Evolutionary conservation across 768 basidiomycete species (phyloP), one percentile per base, ranked within the genome.

Genomic region (Lactifluus hygrophoroides): DNA sequence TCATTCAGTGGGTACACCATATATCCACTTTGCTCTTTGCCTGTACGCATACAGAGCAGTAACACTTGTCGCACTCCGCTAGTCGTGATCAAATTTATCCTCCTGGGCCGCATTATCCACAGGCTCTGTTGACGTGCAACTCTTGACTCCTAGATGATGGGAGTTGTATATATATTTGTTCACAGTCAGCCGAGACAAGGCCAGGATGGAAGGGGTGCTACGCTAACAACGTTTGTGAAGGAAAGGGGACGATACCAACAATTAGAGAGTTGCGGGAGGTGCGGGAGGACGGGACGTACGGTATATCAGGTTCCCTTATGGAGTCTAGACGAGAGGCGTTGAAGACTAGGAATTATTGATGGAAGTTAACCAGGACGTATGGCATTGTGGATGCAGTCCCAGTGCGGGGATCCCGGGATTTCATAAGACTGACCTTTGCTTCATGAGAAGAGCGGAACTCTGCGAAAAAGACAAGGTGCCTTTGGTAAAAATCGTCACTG

Each of bases 391-490:
- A 78, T 10, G 85, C 84, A 0, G 90, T 94, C 35, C 89, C 91
- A 10, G 91, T 92, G 38, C 96, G 79, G 23, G 96, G 96, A 70
- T 99, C 96, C 96, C 96, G 98, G 74, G 98, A 99, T 67, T 97
- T 98, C 72, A 98, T 91, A 65, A 92, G 82, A 70, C 97, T 96
- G 72, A 98, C 96, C 72, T 97, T n/a, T 98, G 66, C 90, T 92
- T 25, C 96, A 96, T 3, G 90, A 94, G 5, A 90, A 93, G 21
- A 99, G 80, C 9, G 98, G 76, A n/a, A n/a, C n/a, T n/a, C n/a
- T n/a, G n/a, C n/a, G n/a, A n/a, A 68, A 97, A 98, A 14, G 84
- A 85, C 96, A 96, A 98, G 65, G 98, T 86, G 68, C 92, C 82
- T 61, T 98, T 84, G 55, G 88, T 90, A 2, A 93, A 88, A 70